Evolutionary conservation across 371 early-diverging fungal genomes (phyloP).

Genomic region (Globomyces sp.): DNA sequence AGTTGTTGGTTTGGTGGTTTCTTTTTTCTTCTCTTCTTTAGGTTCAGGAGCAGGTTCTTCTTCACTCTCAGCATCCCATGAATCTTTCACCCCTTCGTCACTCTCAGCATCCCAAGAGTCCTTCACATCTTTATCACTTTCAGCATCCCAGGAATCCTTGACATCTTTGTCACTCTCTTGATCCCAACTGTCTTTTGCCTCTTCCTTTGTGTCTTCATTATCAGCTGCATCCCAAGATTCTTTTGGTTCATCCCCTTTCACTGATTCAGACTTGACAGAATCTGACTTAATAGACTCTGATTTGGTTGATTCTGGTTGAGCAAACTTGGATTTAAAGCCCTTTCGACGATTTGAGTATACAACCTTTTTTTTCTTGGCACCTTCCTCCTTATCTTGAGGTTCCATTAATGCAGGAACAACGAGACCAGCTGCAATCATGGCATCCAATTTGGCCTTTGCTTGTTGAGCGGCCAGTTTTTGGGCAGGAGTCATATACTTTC

Average conservation of each 20-base stretch:
- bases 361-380: conserved; percentile 37
- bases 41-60: conserved; percentile 41
- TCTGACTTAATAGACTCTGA: conserved; percentile 33
- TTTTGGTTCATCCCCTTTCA: conserved; percentile 6
- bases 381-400: conserved; percentile 30
- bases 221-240: background rate
- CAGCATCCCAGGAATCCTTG: conserved; percentile 32
- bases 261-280: conserved; percentile 11
- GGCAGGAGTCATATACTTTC: conserved; percentile 90
- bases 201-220: conserved; percentile 8
- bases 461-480: conserved; percentile 83
- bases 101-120: conserved; percentile 47
- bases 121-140: conserved; percentile 33
- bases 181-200: conserved; percentile 42
- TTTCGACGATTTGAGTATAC: conserved; percentile 2
- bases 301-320: conserved; percentile 42
- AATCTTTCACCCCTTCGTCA: conserved; percentile 49
- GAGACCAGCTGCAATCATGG: conserved; percentile 66
- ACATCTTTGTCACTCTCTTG: conserved; percentile 38
- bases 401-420: conserved; percentile 70
- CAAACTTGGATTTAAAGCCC: background rate
- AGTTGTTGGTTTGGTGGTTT: background rate
- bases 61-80: conserved; percentile 42
- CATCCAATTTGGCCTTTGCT: conserved; percentile 72
- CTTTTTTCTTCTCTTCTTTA: background rate